These are phyloP conservation scores for Dactylellina cionopaga DNA, from an alignment of 2,329 filamentous ascomycete species.

Conservation along the genomic window DNA sequence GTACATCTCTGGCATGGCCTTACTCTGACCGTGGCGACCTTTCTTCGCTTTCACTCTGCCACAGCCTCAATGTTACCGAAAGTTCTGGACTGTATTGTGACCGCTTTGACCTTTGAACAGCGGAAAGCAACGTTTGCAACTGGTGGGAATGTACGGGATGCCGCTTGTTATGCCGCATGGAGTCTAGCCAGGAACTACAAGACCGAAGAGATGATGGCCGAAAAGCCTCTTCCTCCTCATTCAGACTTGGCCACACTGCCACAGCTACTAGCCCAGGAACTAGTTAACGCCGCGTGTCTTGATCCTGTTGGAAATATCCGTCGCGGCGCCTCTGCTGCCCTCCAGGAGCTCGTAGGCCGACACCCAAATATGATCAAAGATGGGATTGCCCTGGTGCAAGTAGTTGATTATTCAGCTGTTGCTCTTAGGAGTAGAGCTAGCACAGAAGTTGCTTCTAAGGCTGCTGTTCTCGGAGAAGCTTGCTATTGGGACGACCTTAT, in stretches of 20 bases:
- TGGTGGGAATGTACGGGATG: constrained; percentile 91
- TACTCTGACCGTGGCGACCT: constrained; percentile 75
- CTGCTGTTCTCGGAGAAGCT: constrained; percentile 70
- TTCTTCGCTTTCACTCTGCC: constrained; percentile 56
- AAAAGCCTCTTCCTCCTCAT: constrained; percentile 26
- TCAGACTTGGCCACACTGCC: constrained; percentile 59
- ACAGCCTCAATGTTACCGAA: constrained; percentile 54
- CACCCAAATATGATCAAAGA: constrained; percentile 85
- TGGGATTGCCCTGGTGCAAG: constrained; percentile 86
- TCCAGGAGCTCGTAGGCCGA: constrained; percentile 92
- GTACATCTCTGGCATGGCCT: constrained; percentile 80
- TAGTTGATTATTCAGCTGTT: constrained; percentile 91
- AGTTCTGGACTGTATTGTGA: constrained; percentile 62
- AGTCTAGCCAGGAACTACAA: constrained; percentile 86
- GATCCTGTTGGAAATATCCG: constrained; percentile 94
- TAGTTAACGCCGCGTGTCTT: constrained; percentile 82
- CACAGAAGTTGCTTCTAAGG: constrained; percentile 76
- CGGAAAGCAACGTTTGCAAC: constrained; percentile 80
- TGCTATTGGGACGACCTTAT: constrained; percentile 78
- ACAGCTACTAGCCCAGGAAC: constrained; percentile 81
- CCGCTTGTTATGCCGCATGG: constrained; percentile 96
- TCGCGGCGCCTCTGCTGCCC: constrained; percentile 87
- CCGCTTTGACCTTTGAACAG: constrained; percentile 88
- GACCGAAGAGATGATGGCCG: constrained; percentile 75
- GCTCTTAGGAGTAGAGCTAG: constrained; percentile 86